Percentiles rank a stretch among this genome's conserved stretches.
These are phyloP conservation scores for Yamadazyma aaseri DNA, from an alignment of 1,139 yeast species.

Conservation along the genomic window DNA sequence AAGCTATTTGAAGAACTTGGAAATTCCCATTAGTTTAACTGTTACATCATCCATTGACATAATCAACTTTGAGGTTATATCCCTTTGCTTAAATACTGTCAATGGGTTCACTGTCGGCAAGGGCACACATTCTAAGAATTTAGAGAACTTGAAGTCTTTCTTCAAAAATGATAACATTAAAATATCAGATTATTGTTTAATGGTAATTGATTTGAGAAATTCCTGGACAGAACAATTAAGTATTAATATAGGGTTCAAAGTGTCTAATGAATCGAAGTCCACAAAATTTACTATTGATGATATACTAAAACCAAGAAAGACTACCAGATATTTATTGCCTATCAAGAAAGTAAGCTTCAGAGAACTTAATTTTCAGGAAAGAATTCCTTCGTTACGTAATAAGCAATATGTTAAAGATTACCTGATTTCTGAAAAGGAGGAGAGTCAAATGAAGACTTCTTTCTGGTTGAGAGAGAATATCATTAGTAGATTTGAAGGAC, in stretches of 20 bases:
- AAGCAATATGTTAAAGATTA: constrained; percentile 73
- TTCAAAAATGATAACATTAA: constrained; percentile 20
- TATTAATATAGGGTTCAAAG: constrained; percentile 17
- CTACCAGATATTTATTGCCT: constrained; percentile 69
- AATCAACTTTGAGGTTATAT: constrained; percentile 70
- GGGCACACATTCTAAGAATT: constrained; percentile 12
- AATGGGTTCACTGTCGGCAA: constrained; percentile 20
- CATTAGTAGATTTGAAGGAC: constrained; percentile 56
- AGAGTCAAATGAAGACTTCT: constrained; percentile 50
- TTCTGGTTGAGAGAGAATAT: constrained; percentile 82
- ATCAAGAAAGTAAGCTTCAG: constrained; percentile 51
- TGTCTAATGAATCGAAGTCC: constrained; percentile 3
- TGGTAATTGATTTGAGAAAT: constrained; percentile 69
- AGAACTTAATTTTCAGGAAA: constrained; percentile 42
- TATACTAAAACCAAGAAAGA: constrained; percentile 45
- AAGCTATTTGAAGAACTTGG: constrained; percentile 52
- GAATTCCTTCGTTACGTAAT: constrained; percentile 74
- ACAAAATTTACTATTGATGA: constrained; percentile 23
- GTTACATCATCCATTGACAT: constrained; percentile 72
- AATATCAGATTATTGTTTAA: constrained; percentile 55
- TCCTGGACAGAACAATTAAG: constrained; percentile 55
- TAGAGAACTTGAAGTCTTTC: constrained; percentile 13
- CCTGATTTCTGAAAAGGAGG: constrained; percentile 53
- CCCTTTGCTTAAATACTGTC: constrained; percentile 34
- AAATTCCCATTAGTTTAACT: constrained; percentile 65